Evolutionary conservation across 805 yeast genomes (phyloP).

Genomic region (Wickerhamiella australiensis): DNA sequence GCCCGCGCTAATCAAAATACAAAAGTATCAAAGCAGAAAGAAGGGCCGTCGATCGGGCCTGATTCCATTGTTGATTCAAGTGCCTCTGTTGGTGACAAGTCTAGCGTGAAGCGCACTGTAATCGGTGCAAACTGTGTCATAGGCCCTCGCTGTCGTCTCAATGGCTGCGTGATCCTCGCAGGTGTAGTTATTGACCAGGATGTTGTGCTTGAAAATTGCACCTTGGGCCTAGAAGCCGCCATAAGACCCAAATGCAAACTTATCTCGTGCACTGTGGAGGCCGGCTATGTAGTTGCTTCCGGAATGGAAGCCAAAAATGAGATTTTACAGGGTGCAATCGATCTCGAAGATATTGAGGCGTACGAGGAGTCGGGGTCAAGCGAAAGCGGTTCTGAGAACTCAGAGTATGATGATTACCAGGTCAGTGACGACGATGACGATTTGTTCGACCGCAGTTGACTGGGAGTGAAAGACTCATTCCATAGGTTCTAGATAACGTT

Average conservation of each 20-base stretch:
- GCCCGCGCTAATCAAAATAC: slow-evolving; percentile 33
- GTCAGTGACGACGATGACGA: slow-evolving; percentile 26
- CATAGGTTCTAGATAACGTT: too few relatives aligned
- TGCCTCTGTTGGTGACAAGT: slow-evolving; percentile 63
- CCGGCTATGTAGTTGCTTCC: slow-evolving; percentile 49
- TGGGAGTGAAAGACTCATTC: neutral
- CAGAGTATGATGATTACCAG: slow-evolving; percentile 19
- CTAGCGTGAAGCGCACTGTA: slow-evolving; percentile 76
- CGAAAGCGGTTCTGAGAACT: slow-evolving; percentile 18
- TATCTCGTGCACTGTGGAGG: slow-evolving; percentile 76
- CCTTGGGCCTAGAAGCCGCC: slow-evolving; percentile 59
- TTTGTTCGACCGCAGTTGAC: slow-evolving; percentile 23
- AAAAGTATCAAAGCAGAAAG: slow-evolving; percentile 17
- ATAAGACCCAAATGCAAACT: slow-evolving; percentile 55
- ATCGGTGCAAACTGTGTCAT: slow-evolving; percentile 62
- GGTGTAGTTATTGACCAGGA: slow-evolving; percentile 69
- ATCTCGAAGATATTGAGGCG: slow-evolving; percentile 28
- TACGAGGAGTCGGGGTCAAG: slow-evolving; percentile 19
- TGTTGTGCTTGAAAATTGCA: slow-evolving; percentile 61
- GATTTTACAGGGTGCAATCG: slow-evolving; percentile 24
- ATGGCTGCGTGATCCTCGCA: slow-evolving; percentile 72
- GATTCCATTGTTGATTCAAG: slow-evolving; percentile 68
- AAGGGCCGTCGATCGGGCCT: slow-evolving; percentile 66
- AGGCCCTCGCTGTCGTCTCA: slow-evolving; percentile 77
- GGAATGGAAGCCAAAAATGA: slow-evolving; percentile 33